A percentile compares a stretch with the other conserved stretches of the same genome.
These are phyloP conservation scores for Wallemia ichthyophaga DNA, from an alignment of 1,284 basidiomycete species.

Conservation along the genomic window DNA sequence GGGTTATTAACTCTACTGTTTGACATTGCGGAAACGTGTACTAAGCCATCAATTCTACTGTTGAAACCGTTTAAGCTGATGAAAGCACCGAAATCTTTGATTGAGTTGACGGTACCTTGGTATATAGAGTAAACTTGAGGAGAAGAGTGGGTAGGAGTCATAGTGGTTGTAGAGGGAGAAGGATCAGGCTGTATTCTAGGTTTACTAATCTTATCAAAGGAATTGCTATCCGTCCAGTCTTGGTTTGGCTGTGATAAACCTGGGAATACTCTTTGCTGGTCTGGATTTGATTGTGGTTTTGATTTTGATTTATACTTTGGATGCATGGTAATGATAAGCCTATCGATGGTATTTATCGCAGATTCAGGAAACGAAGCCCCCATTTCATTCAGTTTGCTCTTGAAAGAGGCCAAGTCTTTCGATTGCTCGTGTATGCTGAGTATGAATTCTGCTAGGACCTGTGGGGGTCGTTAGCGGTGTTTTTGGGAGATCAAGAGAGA, in stretches of 20 bases:
- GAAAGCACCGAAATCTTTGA: conserved; percentile 92
- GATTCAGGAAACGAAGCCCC: conserved; percentile 69
- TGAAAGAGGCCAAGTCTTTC: conserved; percentile 46
- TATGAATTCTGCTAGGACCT: conserved; percentile 78
- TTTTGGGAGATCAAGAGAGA: conserved; percentile 1
- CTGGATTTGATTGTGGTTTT: conserved; percentile 20
- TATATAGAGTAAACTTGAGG: conserved; percentile 90
- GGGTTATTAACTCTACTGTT: conserved; percentile 48
- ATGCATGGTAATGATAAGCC: conserved; percentile 75
- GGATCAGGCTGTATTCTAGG: too few species aligned
- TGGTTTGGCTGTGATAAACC: conserved; percentile 61
- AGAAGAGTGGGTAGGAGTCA: too few species aligned
- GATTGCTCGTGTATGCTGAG: conserved; percentile 68
- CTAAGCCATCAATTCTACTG: conserved; percentile 72
- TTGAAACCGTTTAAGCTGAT: conserved; percentile 58
- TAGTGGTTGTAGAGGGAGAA: conserved; percentile 20
- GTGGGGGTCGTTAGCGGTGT: conserved; percentile 35
- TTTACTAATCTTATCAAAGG: conserved; percentile 22
- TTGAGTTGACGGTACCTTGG: conserved; percentile 45
- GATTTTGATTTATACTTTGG: conserved; percentile 72
- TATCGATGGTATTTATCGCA: conserved; percentile 72
- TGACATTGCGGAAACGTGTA: conserved; percentile 72
- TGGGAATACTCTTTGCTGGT: conserved; percentile 61
- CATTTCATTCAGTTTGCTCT: conserved; percentile 41
- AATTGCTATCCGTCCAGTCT: conserved; percentile 21